Evolutionary conservation across 2,329 filamentous ascomycete species (phyloP), one percentile per base, ranked within the genome.

Genomic region (Fusarium sp.): DNA sequence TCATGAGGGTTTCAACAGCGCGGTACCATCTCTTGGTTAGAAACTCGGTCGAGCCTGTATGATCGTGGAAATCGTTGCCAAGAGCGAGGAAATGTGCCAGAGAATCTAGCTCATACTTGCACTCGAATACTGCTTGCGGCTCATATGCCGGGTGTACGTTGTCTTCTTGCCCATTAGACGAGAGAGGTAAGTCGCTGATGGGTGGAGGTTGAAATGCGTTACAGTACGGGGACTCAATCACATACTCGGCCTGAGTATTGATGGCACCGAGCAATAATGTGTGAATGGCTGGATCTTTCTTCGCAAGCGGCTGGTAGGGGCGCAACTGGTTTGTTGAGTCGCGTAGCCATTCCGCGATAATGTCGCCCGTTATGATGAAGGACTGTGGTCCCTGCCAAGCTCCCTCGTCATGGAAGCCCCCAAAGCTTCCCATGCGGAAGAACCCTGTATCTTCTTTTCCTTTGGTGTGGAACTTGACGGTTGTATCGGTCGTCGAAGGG

Each of bases 81-180:
- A 99, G 85, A 0, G 93, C 91, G 11, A 99, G 88, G 81, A 99
- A 99, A 80, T 97, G 92, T 1, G 95, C 96, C 1, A 99, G 87
- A 14, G 95, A 98, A 83, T 99, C 96, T 28, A 99, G 90, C 85
- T 99, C 96, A 83, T 98, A 99, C 84, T 99, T 99, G 89, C 96
- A 99, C 83, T 99, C 96, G 75, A 98, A 99, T 7, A 99, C 96
- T 55, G 91, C 89, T 1, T 87, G 90, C 1, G 92, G 92, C 79
- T 98, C 95, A 80, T 97, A 98, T 2, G 87, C 87, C 1, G 96
- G 96, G 77, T 98, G 94, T 1, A 99, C 96, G 14, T 81, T 83
- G 79, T 99, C 96, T 26, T 92, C 89, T 80, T 98, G 94, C 7
- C 94, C 94, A 78, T 96, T 98, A 77, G 89, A 88, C 22, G 91